These are phyloP conservation scores for Blastocystis sp. DNA, from an alignment of 352 stramenopile species.

Conservation along the genomic window DNA sequence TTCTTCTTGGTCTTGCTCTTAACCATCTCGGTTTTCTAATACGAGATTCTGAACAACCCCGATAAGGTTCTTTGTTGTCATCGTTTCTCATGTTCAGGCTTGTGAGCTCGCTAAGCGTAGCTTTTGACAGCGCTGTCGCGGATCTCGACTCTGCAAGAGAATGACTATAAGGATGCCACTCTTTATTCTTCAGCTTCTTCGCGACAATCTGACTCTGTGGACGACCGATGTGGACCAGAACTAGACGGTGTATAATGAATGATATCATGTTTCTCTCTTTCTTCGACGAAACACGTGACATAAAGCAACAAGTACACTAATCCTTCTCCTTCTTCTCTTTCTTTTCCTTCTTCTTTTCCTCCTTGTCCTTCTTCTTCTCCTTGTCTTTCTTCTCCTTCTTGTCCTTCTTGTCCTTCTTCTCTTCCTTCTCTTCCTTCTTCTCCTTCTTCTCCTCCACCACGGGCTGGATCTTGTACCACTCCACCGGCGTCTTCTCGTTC, in stretches of 20 bases:
- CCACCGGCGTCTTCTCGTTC: slow-evolving; percentile 81
- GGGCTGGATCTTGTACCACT: slow-evolving; percentile 70
- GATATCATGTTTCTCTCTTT: not conserved
- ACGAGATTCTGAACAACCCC: slow-evolving; percentile 96
- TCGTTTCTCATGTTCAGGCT: slow-evolving; percentile 81
- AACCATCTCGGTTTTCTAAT: slow-evolving; percentile 99
- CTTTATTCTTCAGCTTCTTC: slow-evolving; percentile 99
- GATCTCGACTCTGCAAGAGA: slow-evolving; percentile 96
- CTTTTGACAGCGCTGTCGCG: slow-evolving; percentile 97
- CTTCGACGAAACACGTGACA: not conserved
- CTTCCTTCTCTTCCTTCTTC: too few species aligned
- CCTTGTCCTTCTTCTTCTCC: not conserved
- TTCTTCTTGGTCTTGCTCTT: slow-evolving; percentile 93
- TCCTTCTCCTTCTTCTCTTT: slow-evolving; percentile 35
- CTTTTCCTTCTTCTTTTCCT: not conserved
- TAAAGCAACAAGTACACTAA: slow-evolving; percentile 5
- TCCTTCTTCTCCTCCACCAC: too few species aligned
- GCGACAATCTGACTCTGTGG: slow-evolving; percentile 98
- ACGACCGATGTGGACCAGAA: slow-evolving; percentile 88
- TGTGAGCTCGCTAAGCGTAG: slow-evolving; percentile 89
- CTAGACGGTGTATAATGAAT: slow-evolving; percentile 65
- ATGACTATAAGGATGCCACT: slow-evolving; percentile 98
- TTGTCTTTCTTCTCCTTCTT: too few species aligned
- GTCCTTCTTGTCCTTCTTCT: too few species aligned
- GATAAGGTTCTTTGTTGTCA: slow-evolving; percentile 77